Conservation (phyloP, 345 rosid species). For the Laguncularia racemosa region DNA sequence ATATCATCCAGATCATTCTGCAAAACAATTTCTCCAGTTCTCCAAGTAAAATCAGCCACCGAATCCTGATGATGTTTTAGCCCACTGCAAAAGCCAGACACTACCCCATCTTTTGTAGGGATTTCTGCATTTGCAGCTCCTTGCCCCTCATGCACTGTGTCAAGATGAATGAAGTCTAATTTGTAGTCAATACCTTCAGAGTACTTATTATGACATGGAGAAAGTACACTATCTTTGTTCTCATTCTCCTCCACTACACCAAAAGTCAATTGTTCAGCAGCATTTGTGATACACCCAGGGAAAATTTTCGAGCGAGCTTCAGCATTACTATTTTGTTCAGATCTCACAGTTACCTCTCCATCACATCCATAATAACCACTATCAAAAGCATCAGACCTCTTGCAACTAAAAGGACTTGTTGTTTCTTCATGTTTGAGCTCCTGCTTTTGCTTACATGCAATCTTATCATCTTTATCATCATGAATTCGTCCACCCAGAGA, state of each 20-base stretch:
- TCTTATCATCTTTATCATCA: conserved; percentile 8
- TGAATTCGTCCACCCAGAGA: conserved; percentile 7
- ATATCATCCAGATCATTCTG: conserved; percentile 22
- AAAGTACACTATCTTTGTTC: conserved; percentile 18
- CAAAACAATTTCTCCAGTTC: conserved; percentile 25
- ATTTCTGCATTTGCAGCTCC: conserved; percentile 15
- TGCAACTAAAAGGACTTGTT: conserved; percentile 9
- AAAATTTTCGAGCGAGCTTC: conserved; percentile 4
- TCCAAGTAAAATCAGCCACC: conserved; percentile 26
- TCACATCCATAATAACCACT: conserved; percentile 10
- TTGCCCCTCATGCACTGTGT: conserved; percentile 11
- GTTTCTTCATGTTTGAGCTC: conserved; percentile 8
- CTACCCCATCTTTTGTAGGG: conserved; percentile 17
- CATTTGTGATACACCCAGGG: conserved; percentile 7
- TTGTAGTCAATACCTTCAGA: conserved; percentile 14
- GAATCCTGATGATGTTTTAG: conserved; percentile 20
- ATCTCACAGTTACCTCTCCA: conserved; percentile 11
- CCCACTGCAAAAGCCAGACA: conserved; percentile 15
- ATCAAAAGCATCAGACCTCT: conserved; percentile 7
- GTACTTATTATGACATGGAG: conserved; percentile 11
- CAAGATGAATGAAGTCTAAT: conserved; percentile 11
- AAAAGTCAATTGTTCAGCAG: conserved; percentile 10
- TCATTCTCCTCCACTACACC: conserved; percentile 19
- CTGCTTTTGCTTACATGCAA: neutral
- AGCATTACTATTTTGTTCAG: conserved; percentile 12